These are phyloP conservation scores for Asterophora parasitica DNA, from an alignment of 768 basidiomycete genomes.

Conservation along the genomic window DNA sequence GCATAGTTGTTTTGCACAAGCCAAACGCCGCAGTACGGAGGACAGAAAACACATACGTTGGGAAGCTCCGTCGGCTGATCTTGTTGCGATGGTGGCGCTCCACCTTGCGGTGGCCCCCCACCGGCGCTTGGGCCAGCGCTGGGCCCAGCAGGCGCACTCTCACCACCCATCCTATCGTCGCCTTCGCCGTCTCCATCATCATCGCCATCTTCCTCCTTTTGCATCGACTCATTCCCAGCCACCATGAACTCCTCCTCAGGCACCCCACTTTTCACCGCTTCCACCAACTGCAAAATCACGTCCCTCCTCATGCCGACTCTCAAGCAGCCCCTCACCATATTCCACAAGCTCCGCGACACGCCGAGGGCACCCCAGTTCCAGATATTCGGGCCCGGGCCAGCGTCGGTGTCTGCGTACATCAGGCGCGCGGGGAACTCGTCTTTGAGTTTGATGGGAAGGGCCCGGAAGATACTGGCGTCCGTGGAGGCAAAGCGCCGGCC, in stretches of 20 bases:
- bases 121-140: neutral
- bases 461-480: conserved; percentile 64
- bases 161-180: conserved; percentile 17
- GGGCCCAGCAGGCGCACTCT: neutral
- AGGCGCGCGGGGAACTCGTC: conserved; percentile 73
- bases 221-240: conserved; percentile 27
- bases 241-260: conserved; percentile 31
- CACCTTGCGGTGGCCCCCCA: neutral
- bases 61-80: neutral
- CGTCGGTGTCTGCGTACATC: conserved; percentile 51
- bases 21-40: neutral
- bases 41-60: conserved; percentile 12
- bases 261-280: conserved; percentile 52
- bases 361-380: conserved; percentile 81
- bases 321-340: conserved; percentile 60
- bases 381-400: conserved; percentile 52
- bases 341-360: conserved; percentile 68
- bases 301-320: conserved; percentile 57
- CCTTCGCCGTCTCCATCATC: conserved; percentile 23
- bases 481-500: conserved; percentile 69
- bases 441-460: conserved; percentile 60
- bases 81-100: neutral
- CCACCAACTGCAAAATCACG: conserved; percentile 53
- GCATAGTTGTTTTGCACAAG: neutral
- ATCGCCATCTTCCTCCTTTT: conserved; percentile 3